Base-by-base conservation (phyloP, 1,284 basidiomycete species). In the Mycosarcoma maydis region DNA sequence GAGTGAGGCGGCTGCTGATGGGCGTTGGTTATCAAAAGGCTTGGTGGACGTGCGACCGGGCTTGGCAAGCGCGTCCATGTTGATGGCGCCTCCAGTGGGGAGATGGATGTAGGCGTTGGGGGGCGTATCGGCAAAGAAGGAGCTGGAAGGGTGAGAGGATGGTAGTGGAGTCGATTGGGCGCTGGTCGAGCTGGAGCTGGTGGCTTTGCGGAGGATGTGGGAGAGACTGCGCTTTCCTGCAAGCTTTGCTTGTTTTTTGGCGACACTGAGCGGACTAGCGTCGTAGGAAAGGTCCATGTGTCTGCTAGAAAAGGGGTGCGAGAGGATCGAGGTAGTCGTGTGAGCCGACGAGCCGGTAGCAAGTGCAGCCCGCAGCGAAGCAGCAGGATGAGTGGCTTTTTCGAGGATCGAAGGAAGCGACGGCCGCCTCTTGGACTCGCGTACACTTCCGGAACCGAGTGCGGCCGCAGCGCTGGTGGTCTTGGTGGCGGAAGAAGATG, bases 361-460 rank as follows among this genome's bases (percentile, higher is more conserved):
- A 2, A 79, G 64, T 3, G 74, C 76, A 16, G 71, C 68, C 8
- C 76, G 69, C n/a, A 80, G 32, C 9, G 72, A 65, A 9, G 69
- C 65, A 24, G 72, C 77, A 3, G 78, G 75, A 52, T 75, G 69
- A 4, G 74, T 64, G 1, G 77, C 77, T 51, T 72, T 77, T 23
- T 78, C 78, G 4, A 78, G 32, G 14, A 78, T 66, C 13, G 71
- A 62, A 3, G 78, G 76, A 14, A 80, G 47, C 10, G 71, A 75
- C 0, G 73, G 68, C 11, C 77, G 65, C 20, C 75, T 51, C 37
- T 68, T 70, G 17, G 54, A 59, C 22, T 72, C 67, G 36, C 59
- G 56, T 6, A 27, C 50, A 29, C 44, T 60, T 23, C 47, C 38
- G 6, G 46, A 40, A 11, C 30, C 49, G 1, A 41, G n/a, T 4